A percentile compares a stretch with the other conserved stretches of the same genome.
Evolutionary conservation across 139 green algal genomes (phyloP).

Genomic region (Picochlorum sp.): DNA sequence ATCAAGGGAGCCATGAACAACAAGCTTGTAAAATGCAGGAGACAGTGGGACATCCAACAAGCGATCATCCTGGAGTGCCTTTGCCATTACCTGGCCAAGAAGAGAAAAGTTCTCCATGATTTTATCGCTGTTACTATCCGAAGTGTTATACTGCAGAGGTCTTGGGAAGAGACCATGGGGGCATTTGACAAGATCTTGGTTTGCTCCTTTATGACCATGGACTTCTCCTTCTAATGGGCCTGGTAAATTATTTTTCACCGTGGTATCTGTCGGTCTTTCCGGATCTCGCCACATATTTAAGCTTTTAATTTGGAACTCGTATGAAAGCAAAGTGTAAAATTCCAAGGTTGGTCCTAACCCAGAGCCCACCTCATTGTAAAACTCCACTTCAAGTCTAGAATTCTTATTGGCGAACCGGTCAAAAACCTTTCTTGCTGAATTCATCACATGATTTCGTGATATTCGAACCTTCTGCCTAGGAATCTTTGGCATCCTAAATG

Average conservation of each 20-base stretch:
- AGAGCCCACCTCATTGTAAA: slow-evolving; percentile 88
- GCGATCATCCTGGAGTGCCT: slow-evolving; percentile 85
- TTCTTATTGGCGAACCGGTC: slow-evolving; percentile 13
- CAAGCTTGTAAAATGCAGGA: slow-evolving; percentile 72
- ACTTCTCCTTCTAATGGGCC: too few relatives aligned
- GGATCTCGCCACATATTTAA: slow-evolving; percentile 84
- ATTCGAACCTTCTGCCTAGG: slow-evolving; percentile 86
- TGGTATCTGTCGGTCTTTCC: background rate
- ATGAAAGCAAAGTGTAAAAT: slow-evolving; percentile 92
- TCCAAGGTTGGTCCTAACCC: slow-evolving; percentile 94
- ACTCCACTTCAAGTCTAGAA: slow-evolving; percentile 64
- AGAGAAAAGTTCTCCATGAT: slow-evolving; percentile 66
- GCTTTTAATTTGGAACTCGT: slow-evolving; percentile 73
- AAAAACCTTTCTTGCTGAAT: slow-evolving; percentile 73
- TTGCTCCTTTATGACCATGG: background rate
- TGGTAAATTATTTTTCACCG: too few relatives aligned
- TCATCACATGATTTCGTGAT: slow-evolving; percentile 72
- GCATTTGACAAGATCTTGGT: slow-evolving; percentile 53
- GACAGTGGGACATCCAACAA: slow-evolving; percentile 87
- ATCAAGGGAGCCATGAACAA: slow-evolving; percentile 51
- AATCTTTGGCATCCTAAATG: slow-evolving; percentile 71
- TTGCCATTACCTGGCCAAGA: slow-evolving; percentile 77
- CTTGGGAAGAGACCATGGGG: slow-evolving; percentile 81
- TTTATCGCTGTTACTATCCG: slow-evolving; percentile 1
- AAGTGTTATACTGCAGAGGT: slow-evolving; percentile 39